Base-by-base conservation (phyloP, 2,329 filamentous ascomycete genomes). In the Beauveria sp. region DNA sequence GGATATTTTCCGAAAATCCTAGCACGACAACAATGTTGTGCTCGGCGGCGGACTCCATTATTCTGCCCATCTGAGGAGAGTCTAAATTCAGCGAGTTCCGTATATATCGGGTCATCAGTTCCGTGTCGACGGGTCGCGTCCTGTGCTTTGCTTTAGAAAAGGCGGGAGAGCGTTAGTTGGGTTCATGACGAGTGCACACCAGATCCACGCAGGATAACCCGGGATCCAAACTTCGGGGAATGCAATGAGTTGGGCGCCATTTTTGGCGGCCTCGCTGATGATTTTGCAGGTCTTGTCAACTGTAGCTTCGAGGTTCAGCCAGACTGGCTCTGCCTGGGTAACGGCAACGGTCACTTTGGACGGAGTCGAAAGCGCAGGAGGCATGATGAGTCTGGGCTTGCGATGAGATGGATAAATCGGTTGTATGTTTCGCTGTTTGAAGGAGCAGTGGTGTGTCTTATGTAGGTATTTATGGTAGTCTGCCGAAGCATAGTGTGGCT, bases 231-330 rank as follows among this genome's bases (percentile, higher is more conserved):
- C 73, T 70, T 84, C 81, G 0, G 81, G 80, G 67, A 84, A 84
- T 4, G 78, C 81, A 63, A 84, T 73, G 14, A 83, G 71, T 67
- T 83, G 81, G 73, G 77, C 81, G n/a, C 78, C 80, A 22, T 75
- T 76, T 59, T 78, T 67, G 8, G 76, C 79, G 3, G 80, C 81
- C 68, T 84, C 79, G 26, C 79, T 75, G 67, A 84, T 83, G 70
- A 80, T 77, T 61, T 76, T 71, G 67, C 81, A 77, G 3, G 80
- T 83, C 69, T 83, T 81, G 61, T 78, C 73, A 31, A 83, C 79
- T 2, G 77, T 78, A n/a, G 74, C 77, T 60, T 83, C 76, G 3
- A 83, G 73, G 67, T 84, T 72, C 68, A 83, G 81, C 81, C 81
- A 84, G 54, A 72, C 75, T 2, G 77, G 75, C 65, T 81, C 79